These are phyloP conservation scores for Rhodamnia rubescens DNA, from an alignment of 345 rosid species.

Conservation along the genomic window DNA sequence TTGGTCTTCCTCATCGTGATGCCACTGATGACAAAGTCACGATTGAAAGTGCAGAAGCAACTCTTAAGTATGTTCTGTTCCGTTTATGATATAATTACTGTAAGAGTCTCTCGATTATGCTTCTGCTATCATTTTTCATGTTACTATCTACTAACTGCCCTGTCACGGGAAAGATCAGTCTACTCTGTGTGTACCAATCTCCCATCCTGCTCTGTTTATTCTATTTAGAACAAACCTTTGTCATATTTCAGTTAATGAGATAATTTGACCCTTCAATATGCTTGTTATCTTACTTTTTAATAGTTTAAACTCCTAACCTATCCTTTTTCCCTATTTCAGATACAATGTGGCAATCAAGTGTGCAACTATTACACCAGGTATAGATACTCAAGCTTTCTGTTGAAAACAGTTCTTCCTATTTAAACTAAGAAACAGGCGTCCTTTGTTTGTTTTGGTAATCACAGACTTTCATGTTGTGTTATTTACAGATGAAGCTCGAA, in stretches of 20 bases:
- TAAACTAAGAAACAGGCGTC: not conserved
- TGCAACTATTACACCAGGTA: conserved; percentile 98
- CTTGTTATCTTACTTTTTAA: not conserved
- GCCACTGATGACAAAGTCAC: conserved; percentile 63
- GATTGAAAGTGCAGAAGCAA: conserved; percentile 56
- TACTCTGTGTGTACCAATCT: not conserved
- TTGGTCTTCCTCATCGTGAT: conserved; percentile 53
- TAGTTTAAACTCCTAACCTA: not conserved
- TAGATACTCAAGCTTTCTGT: not conserved
- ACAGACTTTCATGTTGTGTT: not conserved
- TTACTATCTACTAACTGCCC: not conserved
- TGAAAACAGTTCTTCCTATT: not conserved
- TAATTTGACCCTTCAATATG: not conserved
- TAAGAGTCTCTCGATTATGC: not conserved
- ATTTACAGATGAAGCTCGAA: conserved; percentile 79
- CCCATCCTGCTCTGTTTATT: not conserved
- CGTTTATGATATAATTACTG: not conserved
- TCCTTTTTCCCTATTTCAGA: conserved; percentile 24
- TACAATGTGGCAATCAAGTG: conserved; percentile 97
- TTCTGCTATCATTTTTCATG: not conserved
- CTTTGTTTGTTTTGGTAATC: not conserved
- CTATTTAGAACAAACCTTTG: not conserved
- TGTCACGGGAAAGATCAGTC: not conserved
- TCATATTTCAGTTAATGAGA: not conserved
- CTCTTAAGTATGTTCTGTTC: conserved; percentile 40